Percentiles rank a stretch among this genome's conserved stretches.
phyloP scores from a whole-genome alignment of 306 rosid genomes.

The Cicer chorassanicum region DNA sequence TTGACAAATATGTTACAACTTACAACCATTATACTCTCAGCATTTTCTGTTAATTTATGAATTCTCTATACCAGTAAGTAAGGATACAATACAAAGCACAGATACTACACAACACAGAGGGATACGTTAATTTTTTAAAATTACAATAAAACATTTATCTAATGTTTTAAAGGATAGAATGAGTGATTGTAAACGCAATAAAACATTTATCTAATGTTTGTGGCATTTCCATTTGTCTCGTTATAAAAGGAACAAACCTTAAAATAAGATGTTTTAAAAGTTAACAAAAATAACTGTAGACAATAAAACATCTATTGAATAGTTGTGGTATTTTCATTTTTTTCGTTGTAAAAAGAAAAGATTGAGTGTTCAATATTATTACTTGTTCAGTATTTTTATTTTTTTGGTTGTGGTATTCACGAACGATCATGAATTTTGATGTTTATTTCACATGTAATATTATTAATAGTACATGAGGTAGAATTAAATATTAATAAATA shows the following conservation, averaged over 20 bases:
- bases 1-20: conserved; percentile 28
- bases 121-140: too few relatives aligned
- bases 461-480: too few relatives aligned
- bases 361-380: background rate
- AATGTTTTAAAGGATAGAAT: background rate
- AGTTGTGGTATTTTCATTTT: background rate
- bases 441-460: too few relatives aligned
- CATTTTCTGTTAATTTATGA: conserved; percentile 24
- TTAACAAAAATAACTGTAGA: background rate
- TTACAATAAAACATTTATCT: too few relatives aligned
- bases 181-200: background rate
- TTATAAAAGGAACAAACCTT: background rate
- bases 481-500: too few relatives aligned
- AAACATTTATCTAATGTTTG: conserved; percentile 1
- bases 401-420: too few relatives aligned
- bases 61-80: conserved; percentile 28
- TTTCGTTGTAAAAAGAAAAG: background rate
- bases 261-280: background rate
- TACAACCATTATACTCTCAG: conserved; percentile 17
- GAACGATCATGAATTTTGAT: too few relatives aligned
- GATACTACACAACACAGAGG: background rate
- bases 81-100: background rate
- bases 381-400: too few relatives aligned
- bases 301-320: conserved; percentile 3
- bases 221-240: background rate